Percentiles rank a stretch among this genome's conserved stretches.
Conservation (phyloP, 108 stramenopile genomes). For the Pinguiococcus pyrenoidosus region DNA sequence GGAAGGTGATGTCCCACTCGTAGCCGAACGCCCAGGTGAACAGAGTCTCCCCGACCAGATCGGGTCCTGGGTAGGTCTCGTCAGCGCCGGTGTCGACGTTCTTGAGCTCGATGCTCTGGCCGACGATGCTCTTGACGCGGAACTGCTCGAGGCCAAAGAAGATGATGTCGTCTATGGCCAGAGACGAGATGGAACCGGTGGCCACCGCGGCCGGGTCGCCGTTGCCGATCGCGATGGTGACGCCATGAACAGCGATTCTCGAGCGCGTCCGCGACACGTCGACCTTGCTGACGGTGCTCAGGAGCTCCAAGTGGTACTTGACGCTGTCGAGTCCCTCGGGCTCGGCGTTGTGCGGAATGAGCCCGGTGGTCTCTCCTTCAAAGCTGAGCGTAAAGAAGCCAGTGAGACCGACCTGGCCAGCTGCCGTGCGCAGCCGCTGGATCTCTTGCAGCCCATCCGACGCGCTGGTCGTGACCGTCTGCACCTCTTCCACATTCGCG, state of each 20-base stretch:
- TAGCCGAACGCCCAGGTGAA: constrained; percentile 61
- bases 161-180: constrained; percentile 17
- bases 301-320: constrained; percentile 41
- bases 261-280: constrained; percentile 54
- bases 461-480: constrained; percentile 55
- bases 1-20: constrained; percentile 58
- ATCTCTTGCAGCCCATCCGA: constrained; percentile 47
- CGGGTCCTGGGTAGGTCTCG: constrained; percentile 2
- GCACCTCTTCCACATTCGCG: constrained; percentile 39
- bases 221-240: constrained; percentile 8
- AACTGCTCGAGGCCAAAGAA: constrained; percentile 25
- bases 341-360: constrained; percentile 54
- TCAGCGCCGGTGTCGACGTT: constrained; percentile 4
- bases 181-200: constrained; percentile 7
- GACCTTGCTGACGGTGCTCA: constrained; percentile 51
- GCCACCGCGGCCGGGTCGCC: not conserved
- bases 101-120: not conserved
- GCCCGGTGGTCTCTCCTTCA: constrained; percentile 50
- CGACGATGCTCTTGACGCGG: constrained; percentile 5
- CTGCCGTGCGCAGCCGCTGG: constrained; percentile 40
- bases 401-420: constrained; percentile 45
- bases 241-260: constrained; percentile 29
- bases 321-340: constrained; percentile 54
- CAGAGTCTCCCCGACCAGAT: constrained; percentile 29
- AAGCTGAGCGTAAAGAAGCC: constrained; percentile 58